Conservation (phyloP, 1,139 yeast genomes). For the Kodamaea alishanica region DNA sequence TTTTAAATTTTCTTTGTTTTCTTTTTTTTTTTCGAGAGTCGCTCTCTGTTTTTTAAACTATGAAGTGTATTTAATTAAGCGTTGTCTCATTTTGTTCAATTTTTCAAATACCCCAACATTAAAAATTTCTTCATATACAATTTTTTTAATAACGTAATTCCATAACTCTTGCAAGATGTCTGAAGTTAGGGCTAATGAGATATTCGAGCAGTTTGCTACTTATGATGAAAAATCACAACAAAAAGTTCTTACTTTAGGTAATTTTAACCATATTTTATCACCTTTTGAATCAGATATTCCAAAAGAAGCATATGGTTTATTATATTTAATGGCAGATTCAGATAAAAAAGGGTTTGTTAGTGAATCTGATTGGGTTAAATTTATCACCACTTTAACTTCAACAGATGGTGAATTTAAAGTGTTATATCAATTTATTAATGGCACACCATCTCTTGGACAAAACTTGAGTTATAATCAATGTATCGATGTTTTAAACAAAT, state of each 20-base stretch:
- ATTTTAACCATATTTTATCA: constrained; percentile 38
- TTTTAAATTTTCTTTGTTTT: no score
- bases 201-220: constrained; percentile 41
- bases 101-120: constrained; percentile 1
- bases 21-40: no score
- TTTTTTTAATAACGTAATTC: background rate
- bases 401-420: constrained; percentile 58
- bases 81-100: background rate
- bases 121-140: background rate
- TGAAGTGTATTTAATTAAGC: no score
- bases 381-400: constrained; percentile 52
- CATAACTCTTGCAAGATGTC: constrained; percentile 10
- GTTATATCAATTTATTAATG: constrained; percentile 26
- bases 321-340: constrained; percentile 63
- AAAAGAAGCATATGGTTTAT: constrained; percentile 40
- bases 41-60: no score
- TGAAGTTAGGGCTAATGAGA: constrained; percentile 35
- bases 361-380: constrained; percentile 56
- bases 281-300: constrained; percentile 45
- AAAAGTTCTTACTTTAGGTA: constrained; percentile 30
- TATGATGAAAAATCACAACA: constrained; percentile 19
- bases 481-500: constrained; percentile 32
- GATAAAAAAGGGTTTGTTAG: constrained; percentile 59
- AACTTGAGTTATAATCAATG: constrained; percentile 34
- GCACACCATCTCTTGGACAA: constrained; percentile 6